A percentile compares a stretch with the other conserved stretches of the same genome.
Evolutionary conservation across 163 green algal species (phyloP).

Genomic region (Coccomyxa subellipsoidea): DNA sequence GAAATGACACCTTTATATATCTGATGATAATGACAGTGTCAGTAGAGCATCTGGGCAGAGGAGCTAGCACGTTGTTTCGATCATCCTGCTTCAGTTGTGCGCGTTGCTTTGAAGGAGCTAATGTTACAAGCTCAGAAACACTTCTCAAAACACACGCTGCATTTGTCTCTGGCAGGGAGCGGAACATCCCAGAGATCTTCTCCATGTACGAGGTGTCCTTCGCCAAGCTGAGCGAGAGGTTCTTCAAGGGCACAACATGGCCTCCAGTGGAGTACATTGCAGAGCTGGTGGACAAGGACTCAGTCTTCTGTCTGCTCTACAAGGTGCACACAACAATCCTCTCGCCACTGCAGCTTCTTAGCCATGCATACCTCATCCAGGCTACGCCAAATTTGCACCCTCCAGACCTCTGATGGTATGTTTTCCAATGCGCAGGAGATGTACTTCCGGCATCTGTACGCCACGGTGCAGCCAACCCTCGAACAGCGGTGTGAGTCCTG

Average conservation of each 20-base stretch:
- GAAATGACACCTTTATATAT: no score
- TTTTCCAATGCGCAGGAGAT: slow-evolving; percentile 68
- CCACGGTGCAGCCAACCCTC: slow-evolving; percentile 50
- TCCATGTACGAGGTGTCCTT: slow-evolving; percentile 98
- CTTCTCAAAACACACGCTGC: not conserved
- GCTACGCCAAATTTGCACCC: no score
- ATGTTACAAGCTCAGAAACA: no score
- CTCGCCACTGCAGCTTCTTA: not conserved
- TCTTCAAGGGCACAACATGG: slow-evolving; percentile 91
- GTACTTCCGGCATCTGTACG: slow-evolving; percentile 91
- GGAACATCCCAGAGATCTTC: slow-evolving; percentile 92
- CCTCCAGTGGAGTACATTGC: slow-evolving; percentile 81
- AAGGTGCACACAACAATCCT: slow-evolving; percentile 52
- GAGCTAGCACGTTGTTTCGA: no score
- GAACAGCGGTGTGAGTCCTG: slow-evolving; percentile 80
- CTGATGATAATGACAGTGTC: no score
- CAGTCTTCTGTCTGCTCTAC: slow-evolving; percentile 99
- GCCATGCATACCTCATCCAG: no score
- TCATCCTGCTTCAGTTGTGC: no score
- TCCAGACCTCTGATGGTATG: not conserved
- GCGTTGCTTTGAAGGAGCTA: no score
- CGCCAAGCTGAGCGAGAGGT: slow-evolving; percentile 91
- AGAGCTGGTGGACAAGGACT: slow-evolving; percentile 90
- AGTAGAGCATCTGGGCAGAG: no score
- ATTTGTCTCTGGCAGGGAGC: slow-evolving; percentile 60